phyloP scores from a whole-genome alignment of 2,329 filamentous ascomycete species.

The Claviceps spartinae region DNA sequence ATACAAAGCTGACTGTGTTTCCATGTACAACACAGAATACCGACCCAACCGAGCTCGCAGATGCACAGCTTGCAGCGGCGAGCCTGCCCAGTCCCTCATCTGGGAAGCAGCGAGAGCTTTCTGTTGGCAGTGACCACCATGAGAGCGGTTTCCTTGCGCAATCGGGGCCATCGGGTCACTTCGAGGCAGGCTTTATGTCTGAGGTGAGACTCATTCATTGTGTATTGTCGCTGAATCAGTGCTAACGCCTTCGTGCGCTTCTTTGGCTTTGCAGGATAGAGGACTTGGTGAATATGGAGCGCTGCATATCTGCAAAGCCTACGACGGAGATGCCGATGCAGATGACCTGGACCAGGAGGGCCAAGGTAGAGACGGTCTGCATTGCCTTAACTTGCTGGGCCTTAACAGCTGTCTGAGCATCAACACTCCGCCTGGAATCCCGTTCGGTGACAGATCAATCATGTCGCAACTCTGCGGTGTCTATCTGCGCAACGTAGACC shows the following conservation, averaged over 20 bases:
- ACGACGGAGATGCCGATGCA: not conserved
- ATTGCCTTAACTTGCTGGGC: not conserved
- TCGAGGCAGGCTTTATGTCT: not conserved
- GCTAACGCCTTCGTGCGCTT: not conserved
- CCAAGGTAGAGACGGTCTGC: not conserved
- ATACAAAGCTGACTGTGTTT: not conserved
- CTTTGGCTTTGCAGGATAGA: not conserved
- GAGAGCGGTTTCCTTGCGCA: not conserved
- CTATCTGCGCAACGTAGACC: constrained; percentile 8
- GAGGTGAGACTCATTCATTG: not conserved
- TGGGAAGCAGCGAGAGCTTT: not conserved
- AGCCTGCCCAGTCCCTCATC: not conserved
- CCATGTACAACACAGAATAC: not conserved
- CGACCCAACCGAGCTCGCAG: not conserved
- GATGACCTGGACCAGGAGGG: not conserved
- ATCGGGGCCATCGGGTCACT: not conserved
- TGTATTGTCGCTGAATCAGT: no score
- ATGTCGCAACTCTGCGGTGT: constrained; percentile 2
- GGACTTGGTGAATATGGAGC: not conserved
- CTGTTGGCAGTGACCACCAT: not conserved
- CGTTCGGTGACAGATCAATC: not conserved
- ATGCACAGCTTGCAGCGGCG: not conserved
- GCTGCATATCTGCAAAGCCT: not conserved
- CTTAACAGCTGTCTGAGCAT: not conserved
- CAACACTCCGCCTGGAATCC: not conserved